Base-by-base conservation (phyloP, 2,329 filamentous ascomycete genomes). In the Pseudogymnoascus destructans region DNA sequence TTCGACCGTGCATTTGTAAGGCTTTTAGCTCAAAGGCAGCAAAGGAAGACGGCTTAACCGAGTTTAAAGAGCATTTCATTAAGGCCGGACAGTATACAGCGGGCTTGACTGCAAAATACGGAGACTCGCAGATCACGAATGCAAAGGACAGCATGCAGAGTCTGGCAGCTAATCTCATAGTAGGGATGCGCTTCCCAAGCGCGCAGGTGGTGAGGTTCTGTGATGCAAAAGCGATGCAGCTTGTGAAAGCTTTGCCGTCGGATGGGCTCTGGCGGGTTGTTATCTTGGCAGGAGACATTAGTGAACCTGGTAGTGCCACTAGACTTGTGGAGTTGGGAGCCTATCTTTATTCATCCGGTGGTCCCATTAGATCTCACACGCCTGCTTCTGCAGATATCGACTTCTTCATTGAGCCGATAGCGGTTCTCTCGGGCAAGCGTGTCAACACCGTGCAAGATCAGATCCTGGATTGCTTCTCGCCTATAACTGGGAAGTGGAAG, bases 61-160 rank as follows among this genome's bases (percentile, higher is more conserved):
- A 30, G 3, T 82, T 85, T 62, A 73, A 74, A 5, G 72, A 79
- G 46, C 74, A 77, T n/a, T 84, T 85, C 58, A 71, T 79, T 46
- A 74, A 78, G 65, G 74, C 79, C 1, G 79, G 77, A 0, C 70
- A 75, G 58, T 85, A 81, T 63, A 85, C 77, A 0, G 81, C 82
- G 1, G 83, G 83, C 0, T 72, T 83, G 59, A 80, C 76, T 0
- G 74, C 76, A 0, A 71, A 70, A 56, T 86, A 86, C 62, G 73
- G 74, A 1, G 71, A 73, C 21, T 81, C 77, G 0, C 59, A 65
- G 0, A 71, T 83, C 6, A 78, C 75, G 0, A 70, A 70, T 9
- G 63, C 65, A 10, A 61, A 65, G 8, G 63, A 62, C 0, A 71
- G 72, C 32, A 66, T 62, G 0, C 63, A 72, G 27, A 63, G 67